Conservation (phyloP, 140 eudicot species). For the Senecio squalidus region DNA sequence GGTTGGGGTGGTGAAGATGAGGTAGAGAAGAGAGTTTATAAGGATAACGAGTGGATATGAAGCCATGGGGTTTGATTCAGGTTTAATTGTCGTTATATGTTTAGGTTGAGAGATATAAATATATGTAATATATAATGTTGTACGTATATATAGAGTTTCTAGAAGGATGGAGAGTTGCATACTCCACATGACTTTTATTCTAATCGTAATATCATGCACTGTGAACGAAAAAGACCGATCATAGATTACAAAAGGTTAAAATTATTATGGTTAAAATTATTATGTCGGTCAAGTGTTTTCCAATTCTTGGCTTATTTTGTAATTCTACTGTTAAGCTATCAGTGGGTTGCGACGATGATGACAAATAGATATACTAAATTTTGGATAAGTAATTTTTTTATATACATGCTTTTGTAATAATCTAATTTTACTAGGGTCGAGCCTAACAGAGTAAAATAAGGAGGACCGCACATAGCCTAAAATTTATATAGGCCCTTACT, state of each 20-base stretch:
- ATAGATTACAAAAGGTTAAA: neutral
- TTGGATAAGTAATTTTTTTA: too few species aligned
- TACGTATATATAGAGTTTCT: neutral
- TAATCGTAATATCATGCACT: neutral
- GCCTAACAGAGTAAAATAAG: too few species aligned
- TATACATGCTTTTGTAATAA: too few species aligned
- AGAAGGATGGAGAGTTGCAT: neutral
- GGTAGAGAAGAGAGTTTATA: neutral
- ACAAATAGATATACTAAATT: too few species aligned
- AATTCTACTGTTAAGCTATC: too few species aligned
- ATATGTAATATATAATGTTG: neutral
- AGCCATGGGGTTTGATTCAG: neutral
- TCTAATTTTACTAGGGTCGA: too few species aligned
- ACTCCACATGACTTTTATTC: neutral
- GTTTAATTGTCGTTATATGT: slow-evolving; percentile 4
- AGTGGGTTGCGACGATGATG: too few species aligned
- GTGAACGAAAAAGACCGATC: neutral
- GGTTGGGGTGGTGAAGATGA: neutral
- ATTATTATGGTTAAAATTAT: too few species aligned
- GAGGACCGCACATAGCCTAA: too few species aligned
- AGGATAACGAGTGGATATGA: neutral
- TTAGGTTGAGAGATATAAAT: neutral
- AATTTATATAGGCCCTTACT: too few species aligned
- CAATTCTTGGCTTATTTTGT: too few species aligned
- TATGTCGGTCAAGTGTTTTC: too few species aligned